Conservation (phyloP, 2,329 filamentous ascomycete species). For the Arthrinium puccinioides region DNA sequence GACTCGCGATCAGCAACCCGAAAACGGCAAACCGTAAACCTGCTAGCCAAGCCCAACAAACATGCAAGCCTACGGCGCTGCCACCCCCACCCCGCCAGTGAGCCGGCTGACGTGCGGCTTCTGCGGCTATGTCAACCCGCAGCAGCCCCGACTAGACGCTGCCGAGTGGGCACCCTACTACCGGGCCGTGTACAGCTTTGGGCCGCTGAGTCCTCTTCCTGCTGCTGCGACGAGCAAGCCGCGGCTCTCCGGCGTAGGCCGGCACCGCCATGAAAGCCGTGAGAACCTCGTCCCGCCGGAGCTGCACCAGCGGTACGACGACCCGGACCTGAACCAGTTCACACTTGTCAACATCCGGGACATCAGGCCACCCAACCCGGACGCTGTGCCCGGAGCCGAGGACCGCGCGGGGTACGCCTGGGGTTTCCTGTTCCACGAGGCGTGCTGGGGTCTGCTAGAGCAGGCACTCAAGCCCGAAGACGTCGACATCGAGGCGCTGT, state of each 20-base stretch:
- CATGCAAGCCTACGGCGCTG: too few relatives aligned
- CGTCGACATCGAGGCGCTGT: slow-evolving; percentile 14
- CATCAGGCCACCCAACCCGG: slow-evolving; percentile 9
- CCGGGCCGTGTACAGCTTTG: slow-evolving; percentile 16
- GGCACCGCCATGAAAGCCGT: slow-evolving; percentile 5
- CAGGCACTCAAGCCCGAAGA: slow-evolving; percentile 12
- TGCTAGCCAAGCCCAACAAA: too few relatives aligned
- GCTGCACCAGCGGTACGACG: slow-evolving; percentile 13
- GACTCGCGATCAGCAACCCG: too few relatives aligned
- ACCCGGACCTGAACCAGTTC: slow-evolving; percentile 6
- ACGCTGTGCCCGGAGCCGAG: slow-evolving; percentile 4
- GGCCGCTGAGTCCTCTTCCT: background rate
- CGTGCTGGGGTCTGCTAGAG: slow-evolving; percentile 17
- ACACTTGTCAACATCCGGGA: slow-evolving; percentile 12
- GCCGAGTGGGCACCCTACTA: slow-evolving; percentile 13
- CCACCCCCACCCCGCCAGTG: slow-evolving; percentile 1
- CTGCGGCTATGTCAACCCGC: slow-evolving; percentile 13
- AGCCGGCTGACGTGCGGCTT: slow-evolving; percentile 12
- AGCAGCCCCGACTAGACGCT: slow-evolving; percentile 2
- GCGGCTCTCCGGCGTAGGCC: slow-evolving; percentile 15
- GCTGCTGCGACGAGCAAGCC: slow-evolving; percentile 4
- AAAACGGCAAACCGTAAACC: too few relatives aligned
- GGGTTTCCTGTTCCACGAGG: slow-evolving; percentile 19
- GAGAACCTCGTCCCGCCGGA: slow-evolving; percentile 11
- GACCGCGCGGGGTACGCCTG: slow-evolving; percentile 12